phyloP scores from a whole-genome alignment of 75 land plant species.

The Pinus taeda region DNA sequence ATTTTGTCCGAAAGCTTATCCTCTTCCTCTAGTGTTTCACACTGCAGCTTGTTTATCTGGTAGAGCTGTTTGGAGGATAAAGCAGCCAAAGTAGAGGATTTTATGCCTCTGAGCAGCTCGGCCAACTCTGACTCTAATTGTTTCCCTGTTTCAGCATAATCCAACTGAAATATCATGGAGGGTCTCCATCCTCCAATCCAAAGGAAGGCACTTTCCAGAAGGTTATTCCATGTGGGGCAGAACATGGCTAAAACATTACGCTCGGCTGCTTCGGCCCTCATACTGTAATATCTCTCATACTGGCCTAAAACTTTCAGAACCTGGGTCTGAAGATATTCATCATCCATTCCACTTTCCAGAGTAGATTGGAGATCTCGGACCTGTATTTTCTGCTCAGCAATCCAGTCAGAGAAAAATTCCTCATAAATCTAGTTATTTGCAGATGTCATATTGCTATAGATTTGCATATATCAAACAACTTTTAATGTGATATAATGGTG shows the following conservation, averaged over 20 bases:
- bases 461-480: no score
- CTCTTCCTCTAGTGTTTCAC: conserved; percentile 36
- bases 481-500: no score
- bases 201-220: no score
- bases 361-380: neutral
- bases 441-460: no score
- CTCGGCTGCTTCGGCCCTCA: conserved; percentile 23
- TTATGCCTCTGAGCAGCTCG: conserved; percentile 32
- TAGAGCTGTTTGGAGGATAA: conserved; percentile 39
- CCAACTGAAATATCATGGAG: no score
- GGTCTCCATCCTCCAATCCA: no score
- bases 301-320: conserved; percentile 26
- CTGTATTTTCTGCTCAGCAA: neutral
- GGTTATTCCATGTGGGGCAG: conserved; percentile 53
- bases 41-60: conserved; percentile 42
- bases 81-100: conserved; percentile 39
- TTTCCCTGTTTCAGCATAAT: no score
- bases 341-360: neutral
- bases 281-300: conserved; percentile 37
- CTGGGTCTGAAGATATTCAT: neutral
- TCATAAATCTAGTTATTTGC: no score
- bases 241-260: conserved; percentile 24
- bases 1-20: conserved; percentile 34
- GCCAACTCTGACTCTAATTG: no score
- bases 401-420: neutral